phyloP scores from a whole-genome alignment of 495 filamentous ascomycete species.

The Antarctomyces pellizariae region DNA sequence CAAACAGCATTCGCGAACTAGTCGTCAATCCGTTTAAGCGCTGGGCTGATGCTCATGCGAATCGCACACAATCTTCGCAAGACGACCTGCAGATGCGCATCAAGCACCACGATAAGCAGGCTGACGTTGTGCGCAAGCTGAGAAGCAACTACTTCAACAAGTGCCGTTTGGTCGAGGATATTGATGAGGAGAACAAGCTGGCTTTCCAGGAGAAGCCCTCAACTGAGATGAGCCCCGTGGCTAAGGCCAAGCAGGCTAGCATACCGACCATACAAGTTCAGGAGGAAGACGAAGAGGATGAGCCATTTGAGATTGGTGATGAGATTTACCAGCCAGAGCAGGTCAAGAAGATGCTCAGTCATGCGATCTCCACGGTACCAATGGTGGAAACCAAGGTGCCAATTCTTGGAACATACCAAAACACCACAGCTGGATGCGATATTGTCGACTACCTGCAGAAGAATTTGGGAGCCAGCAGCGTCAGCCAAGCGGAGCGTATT shows the following conservation, averaged over 20 bases:
- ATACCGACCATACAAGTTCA: constrained; percentile 34
- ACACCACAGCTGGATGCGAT: constrained; percentile 71
- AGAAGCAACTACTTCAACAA: constrained; percentile 97
- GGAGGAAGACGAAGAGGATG: constrained; percentile 36
- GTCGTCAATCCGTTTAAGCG: constrained; percentile 82
- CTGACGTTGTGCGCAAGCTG: constrained; percentile 71
- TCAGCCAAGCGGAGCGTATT: constrained; percentile 77
- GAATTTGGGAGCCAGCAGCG: constrained; percentile 55
- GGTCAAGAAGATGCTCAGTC: constrained; percentile 66
- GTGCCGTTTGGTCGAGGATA: constrained; percentile 81
- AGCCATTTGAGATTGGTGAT: constrained; percentile 78
- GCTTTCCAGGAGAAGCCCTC: constrained; percentile 66
- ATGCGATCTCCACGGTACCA: constrained; percentile 73
- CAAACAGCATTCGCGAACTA: constrained; percentile 83
- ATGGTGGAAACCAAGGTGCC: constrained; percentile 81
- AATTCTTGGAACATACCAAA: constrained; percentile 83
- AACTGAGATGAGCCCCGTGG: constrained; percentile 20
- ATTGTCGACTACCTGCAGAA: constrained; percentile 89
- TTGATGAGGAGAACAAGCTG: constrained; percentile 96
- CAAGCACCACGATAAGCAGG: constrained; percentile 80
- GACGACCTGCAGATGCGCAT: constrained; percentile 76
- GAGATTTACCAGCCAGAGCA: constrained; percentile 61
- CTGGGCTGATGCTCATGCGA: constrained; percentile 88
- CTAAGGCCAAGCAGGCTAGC: constrained; percentile 19
- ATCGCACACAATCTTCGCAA: constrained; percentile 75